Evolutionary conservation across 164 flowering plant species (phyloP), one percentile per base, ranked within the genome.

Genomic region (Vitis riparia): DNA sequence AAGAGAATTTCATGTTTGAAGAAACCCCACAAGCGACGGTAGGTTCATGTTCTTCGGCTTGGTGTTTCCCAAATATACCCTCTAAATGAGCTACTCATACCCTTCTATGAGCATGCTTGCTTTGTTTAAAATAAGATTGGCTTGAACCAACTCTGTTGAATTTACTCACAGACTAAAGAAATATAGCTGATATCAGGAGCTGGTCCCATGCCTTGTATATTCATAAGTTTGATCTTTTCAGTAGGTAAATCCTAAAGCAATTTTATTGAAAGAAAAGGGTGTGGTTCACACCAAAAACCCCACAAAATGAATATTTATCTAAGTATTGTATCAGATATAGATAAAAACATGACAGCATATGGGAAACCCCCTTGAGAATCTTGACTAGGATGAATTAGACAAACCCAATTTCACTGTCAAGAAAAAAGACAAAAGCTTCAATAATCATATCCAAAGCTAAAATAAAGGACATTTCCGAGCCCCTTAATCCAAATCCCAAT

Each of bases 401-500:
- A 62, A 59, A 49, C 17, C 58, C 69, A 47, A 48, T 16, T 68
- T 55, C 60, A 69, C 56, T 65, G 61, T 30, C 70, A 69, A 55
- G 55, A 60, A 73, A 72, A 67, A 77, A 57, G 56, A 53, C 56
- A 53, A 72, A 70, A 76, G 29, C n/a, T 37, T 51, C 73, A 68
- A 72, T 73, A 72, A 72, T 69, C 68, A 76, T 65, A 50, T 37
- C 60, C 59, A 53, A 61, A 62, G 50, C 51, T 30, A 56, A 51
- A 32, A 53, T 51, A 66, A 16, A 69, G 53, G 59, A 55, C 52
- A 70, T 11, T 44, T 48, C 30, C 58, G 66, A 70, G 58, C 23
- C 23, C 70, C 65, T 44, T 69, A 57, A 73, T 71, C 59, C 75
- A 67, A 73, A 77, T 73, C 74, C 76, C 74, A 77, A 73, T 70